Conservation (phyloP, 768 basidiomycete species). For the Hydnomerulius pinastri region DNA sequence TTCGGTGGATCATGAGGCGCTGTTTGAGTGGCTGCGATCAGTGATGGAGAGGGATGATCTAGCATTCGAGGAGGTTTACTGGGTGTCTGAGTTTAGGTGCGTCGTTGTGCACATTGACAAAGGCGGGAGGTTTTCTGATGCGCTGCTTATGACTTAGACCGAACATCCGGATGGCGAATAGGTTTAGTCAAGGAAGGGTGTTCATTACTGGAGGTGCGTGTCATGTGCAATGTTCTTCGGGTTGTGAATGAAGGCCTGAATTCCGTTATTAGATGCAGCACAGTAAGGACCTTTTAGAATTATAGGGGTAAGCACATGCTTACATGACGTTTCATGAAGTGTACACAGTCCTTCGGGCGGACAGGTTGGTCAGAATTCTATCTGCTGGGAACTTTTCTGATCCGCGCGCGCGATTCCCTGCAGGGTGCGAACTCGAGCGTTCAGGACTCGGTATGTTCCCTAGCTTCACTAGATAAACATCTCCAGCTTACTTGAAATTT, state of each 20-base stretch:
- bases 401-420: too few species aligned
- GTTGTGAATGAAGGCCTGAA: neutral
- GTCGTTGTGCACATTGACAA: too few species aligned
- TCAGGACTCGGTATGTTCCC: slow-evolving; percentile 37
- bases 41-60: slow-evolving; percentile 1
- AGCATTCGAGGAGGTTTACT: neutral
- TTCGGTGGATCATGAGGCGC: neutral
- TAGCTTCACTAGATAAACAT: slow-evolving; percentile 6
- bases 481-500: neutral
- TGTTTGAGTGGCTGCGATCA: neutral
- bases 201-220: slow-evolving; percentile 45
- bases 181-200: slow-evolving; percentile 37
- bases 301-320: neutral
- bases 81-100: neutral
- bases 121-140: too few species aligned
- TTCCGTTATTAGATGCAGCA: slow-evolving; percentile 38
- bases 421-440: slow-evolving; percentile 33
- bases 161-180: slow-evolving; percentile 45
- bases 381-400: neutral
- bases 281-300: slow-evolving; percentile 21
- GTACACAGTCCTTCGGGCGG: slow-evolving; percentile 47
- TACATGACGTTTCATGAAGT: neutral
- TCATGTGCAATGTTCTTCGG: neutral
- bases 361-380: slow-evolving; percentile 25
- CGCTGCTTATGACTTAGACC: slow-evolving; percentile 29